phyloP scores from a whole-genome alignment of 2,329 filamentous ascomycete species.

The Verticillium alfalfae region DNA sequence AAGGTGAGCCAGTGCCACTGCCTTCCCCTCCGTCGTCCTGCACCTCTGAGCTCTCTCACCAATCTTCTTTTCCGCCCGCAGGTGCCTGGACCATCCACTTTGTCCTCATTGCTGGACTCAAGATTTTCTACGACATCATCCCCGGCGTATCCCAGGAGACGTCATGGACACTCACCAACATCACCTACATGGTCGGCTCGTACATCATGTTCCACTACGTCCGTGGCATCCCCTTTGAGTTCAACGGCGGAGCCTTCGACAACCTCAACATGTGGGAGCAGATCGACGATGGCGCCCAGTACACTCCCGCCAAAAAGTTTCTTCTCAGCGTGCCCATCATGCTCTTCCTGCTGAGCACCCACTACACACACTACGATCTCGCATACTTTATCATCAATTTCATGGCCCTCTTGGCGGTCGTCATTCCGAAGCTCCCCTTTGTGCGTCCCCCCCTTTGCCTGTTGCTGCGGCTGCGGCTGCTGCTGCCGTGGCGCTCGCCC shows the following conservation, averaged over 20 bases:
- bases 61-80: conserved; percentile 27
- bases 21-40: not conserved
- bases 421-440: conserved; percentile 93
- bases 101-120: conserved; percentile 83
- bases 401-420: conserved; percentile 82
- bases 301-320: conserved; percentile 98
- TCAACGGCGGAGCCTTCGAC: conserved; percentile 97
- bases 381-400: conserved; percentile 98
- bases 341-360: conserved; percentile 92
- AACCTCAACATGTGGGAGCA: conserved; percentile 99
- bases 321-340: conserved; percentile 89
- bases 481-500: not conserved
- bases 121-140: conserved; percentile 96
- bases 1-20: conserved; percentile 59
- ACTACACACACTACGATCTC: conserved; percentile 97
- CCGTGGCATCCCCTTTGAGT: conserved; percentile 95
- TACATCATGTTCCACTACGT: conserved; percentile 99
- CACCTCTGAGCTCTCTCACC: conserved; percentile 7
- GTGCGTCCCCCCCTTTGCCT: conserved; percentile 49
- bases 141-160: conserved; percentile 96
- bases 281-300: conserved; percentile 98
- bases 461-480: not conserved
- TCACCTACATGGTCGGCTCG: conserved; percentile 97
- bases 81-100: conserved; percentile 98
- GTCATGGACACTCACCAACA: conserved; percentile 97